Percentiles rank a stretch among this genome's conserved stretches.
phyloP scores from a whole-genome alignment of 805 yeast genomes.

The Blastobotrys americana region DNA sequence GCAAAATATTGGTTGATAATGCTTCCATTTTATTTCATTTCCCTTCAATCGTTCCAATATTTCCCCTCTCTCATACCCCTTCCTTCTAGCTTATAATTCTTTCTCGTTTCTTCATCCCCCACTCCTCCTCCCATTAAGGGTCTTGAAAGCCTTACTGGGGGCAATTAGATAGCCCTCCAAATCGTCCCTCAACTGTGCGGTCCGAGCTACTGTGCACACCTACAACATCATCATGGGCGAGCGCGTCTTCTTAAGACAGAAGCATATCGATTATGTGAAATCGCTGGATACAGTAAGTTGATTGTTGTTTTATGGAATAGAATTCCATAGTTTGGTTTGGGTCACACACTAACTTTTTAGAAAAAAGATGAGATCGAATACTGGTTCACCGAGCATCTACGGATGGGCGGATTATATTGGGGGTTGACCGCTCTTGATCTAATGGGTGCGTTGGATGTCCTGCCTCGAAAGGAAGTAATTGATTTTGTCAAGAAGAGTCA shows the following conservation, averaged over 20 bases:
- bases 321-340: neutral
- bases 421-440: constrained; percentile 72
- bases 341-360: constrained; percentile 15
- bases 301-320: too few species aligned
- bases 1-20: too few species aligned
- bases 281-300: constrained; percentile 39
- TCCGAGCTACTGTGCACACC: too few species aligned
- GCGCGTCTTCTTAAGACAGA: constrained; percentile 31
- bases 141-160: too few species aligned
- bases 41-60: too few species aligned
- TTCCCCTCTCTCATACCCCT: too few species aligned
- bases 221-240: neutral
- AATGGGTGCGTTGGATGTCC: constrained; percentile 47
- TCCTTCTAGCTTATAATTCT: too few species aligned
- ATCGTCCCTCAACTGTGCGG: too few species aligned
- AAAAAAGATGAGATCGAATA: constrained; percentile 60
- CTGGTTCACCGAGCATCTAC: constrained; percentile 84
- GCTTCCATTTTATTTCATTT: too few species aligned
- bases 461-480: constrained; percentile 56
- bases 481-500: constrained; percentile 66
- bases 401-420: constrained; percentile 94
- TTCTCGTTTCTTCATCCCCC: too few species aligned
- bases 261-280: constrained; percentile 53
- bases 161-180: too few species aligned
- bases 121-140: too few species aligned